phyloP scores from a whole-genome alignment of 768 basidiomycete species.

The Nidularia pulvinata region DNA sequence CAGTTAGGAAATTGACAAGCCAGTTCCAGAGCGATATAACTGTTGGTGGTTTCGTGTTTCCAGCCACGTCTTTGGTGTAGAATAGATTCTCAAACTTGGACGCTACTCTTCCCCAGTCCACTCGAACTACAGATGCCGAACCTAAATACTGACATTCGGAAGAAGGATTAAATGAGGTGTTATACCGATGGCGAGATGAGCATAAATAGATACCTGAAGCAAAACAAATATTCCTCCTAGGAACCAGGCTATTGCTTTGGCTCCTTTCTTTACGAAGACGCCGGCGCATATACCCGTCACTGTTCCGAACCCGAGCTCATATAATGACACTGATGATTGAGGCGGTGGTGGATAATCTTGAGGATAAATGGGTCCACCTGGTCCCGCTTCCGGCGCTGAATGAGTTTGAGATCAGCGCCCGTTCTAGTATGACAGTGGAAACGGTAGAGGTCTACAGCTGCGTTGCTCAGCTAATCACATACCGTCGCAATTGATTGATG shows the following conservation, averaged over 20 bases:
- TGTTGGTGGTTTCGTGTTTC: constrained; percentile 59
- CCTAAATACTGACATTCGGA: constrained; percentile 65
- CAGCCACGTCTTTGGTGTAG: constrained; percentile 60
- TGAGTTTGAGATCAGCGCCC: neutral
- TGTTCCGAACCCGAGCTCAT: constrained; percentile 88
- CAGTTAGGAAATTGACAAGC: constrained; percentile 80
- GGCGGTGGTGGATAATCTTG: constrained; percentile 52
- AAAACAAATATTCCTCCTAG: constrained; percentile 92
- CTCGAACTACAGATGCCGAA: constrained; percentile 67
- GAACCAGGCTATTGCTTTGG: constrained; percentile 77
- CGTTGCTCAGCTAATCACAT: constrained; percentile 9
- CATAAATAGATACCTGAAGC: constrained; percentile 64
- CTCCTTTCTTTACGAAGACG: constrained; percentile 95
- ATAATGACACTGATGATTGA: constrained; percentile 71
- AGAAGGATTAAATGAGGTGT: neutral
- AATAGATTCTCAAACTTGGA: constrained; percentile 72
- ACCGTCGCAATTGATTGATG: constrained; percentile 56
- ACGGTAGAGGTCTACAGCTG: no score
- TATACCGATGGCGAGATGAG: neutral
- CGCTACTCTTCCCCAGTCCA: constrained; percentile 77
- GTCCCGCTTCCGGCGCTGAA: neutral
- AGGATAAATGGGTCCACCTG: constrained; percentile 5
- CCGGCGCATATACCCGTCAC: constrained; percentile 89
- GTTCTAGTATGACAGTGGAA: no score
- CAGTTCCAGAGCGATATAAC: constrained; percentile 64